Evolutionary conservation across 495 filamentous ascomycete species (phyloP).

Genomic region (Wilcoxina mikolae): DNA sequence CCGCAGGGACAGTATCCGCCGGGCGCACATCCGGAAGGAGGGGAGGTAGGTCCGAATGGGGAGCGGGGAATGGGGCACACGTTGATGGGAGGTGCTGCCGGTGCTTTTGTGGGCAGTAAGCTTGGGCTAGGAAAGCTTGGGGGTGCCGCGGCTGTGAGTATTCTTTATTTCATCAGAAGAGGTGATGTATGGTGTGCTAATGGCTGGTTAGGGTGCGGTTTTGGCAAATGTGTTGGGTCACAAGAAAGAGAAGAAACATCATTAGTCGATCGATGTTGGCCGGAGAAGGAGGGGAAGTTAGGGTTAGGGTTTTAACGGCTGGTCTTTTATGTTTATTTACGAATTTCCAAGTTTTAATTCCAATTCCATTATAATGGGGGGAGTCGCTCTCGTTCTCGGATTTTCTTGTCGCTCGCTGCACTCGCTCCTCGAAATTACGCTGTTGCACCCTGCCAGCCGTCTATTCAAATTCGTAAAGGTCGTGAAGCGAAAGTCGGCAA

Average conservation of each 20-base stretch:
- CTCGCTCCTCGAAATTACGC: too few relatives aligned
- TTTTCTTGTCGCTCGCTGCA: too few relatives aligned
- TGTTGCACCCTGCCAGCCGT: too few relatives aligned
- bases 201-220: conserved; percentile 14
- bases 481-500: too few relatives aligned
- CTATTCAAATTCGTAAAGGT: too few relatives aligned
- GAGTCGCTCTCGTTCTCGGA: too few relatives aligned
- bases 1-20: conserved; percentile 13
- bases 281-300: too few relatives aligned
- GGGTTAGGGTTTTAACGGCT: not conserved
- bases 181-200: conserved; percentile 19
- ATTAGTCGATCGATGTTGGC: conserved; percentile 6
- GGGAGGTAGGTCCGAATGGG: conserved; percentile 11
- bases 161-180: not conserved
- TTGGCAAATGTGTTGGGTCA: conserved; percentile 13
- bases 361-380: too few relatives aligned
- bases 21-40: conserved; percentile 9
- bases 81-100: conserved; percentile 16
- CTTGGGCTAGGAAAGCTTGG: conserved; percentile 16
- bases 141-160: conserved; percentile 19
- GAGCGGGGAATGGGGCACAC: conserved; percentile 19
- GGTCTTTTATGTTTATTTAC: too few relatives aligned
- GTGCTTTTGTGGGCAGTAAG: conserved; percentile 19
- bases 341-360: too few relatives aligned
- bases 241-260: conserved; percentile 20